Evolutionary conservation across 2,329 filamentous ascomycete genomes (phyloP).

Genomic region (Ophiostoma australiae): DNA sequence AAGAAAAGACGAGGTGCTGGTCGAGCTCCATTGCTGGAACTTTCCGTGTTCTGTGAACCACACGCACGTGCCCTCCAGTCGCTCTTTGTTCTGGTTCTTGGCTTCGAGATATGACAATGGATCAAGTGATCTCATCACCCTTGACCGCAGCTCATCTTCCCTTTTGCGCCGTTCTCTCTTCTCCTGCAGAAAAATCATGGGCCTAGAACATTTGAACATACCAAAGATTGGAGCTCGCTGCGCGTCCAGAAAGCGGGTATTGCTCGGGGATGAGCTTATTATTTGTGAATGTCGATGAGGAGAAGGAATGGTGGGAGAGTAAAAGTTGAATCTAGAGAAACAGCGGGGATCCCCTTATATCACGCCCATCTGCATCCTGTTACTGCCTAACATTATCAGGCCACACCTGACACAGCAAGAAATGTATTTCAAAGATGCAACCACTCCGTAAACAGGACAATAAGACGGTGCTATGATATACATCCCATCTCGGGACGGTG

Average conservation of each 20-base stretch:
- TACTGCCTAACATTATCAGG: not conserved
- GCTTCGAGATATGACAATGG: not conserved
- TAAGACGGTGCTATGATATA: not conserved
- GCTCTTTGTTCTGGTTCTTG: not conserved
- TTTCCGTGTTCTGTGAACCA: conserved; percentile 8
- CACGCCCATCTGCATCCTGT: not conserved
- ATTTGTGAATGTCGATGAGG: not conserved
- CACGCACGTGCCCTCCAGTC: not conserved
- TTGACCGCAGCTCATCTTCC: not conserved
- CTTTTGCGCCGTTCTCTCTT: not conserved
- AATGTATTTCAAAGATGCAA: no score
- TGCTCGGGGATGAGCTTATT: no score
- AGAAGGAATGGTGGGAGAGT: no score
- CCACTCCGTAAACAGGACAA: not conserved
- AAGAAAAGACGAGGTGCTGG: not conserved
- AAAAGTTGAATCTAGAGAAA: no score
- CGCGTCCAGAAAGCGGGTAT: no score
- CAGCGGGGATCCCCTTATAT: not conserved
- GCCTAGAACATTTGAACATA: not conserved
- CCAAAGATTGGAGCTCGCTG: not conserved
- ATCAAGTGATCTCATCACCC: not conserved
- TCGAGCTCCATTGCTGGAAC: not conserved
- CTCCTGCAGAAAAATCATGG: not conserved
- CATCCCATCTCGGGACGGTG: no score
- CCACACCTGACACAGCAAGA: no score